Percentiles rank a stretch among this genome's conserved stretches.
These are phyloP conservation scores for Fraxinus greggii DNA, from an alignment of 305 asterid genomes.

Conservation along the genomic window DNA sequence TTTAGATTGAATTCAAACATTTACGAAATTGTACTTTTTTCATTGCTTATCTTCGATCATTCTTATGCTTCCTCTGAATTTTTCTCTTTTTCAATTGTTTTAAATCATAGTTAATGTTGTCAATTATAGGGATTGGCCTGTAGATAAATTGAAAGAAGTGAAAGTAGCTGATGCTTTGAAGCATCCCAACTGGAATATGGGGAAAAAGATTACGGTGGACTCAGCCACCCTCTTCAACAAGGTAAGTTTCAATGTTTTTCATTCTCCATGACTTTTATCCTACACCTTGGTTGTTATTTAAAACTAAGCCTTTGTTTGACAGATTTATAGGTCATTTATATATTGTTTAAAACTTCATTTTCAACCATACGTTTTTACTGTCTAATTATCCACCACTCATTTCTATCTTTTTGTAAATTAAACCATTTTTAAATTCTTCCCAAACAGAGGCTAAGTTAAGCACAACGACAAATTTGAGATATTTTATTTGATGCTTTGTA, in stretches of 20 bases:
- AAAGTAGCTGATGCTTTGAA: slow-evolving; percentile 98
- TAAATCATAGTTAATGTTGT: slow-evolving; percentile 9
- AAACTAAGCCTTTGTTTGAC: neutral
- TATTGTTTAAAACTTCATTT: no score
- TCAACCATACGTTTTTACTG: neutral
- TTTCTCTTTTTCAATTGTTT: neutral
- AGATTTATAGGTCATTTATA: neutral
- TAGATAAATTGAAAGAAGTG: slow-evolving; percentile 82
- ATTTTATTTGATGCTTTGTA: neutral
- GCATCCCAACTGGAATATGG: slow-evolving; percentile 99
- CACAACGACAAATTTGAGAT: neutral
- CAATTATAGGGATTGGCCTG: slow-evolving; percentile 78
- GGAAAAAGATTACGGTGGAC: slow-evolving; percentile 94
- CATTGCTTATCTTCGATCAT: neutral
- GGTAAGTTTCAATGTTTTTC: slow-evolving; percentile 37
- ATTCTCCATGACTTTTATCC: neutral
- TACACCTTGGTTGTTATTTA: neutral
- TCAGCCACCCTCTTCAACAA: slow-evolving; percentile 97
- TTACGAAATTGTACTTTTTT: neutral
- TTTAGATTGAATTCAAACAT: neutral
- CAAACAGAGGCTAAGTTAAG: neutral
- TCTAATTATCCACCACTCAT: neutral
- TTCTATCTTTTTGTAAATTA: no score
- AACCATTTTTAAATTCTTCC: neutral
- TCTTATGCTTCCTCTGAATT: neutral